A percentile compares a stretch with the other conserved stretches of the same genome.
These are phyloP conservation scores for Peniophora sp. DNA, from an alignment of 1,284 basidiomycete species.

Conservation along the genomic window DNA sequence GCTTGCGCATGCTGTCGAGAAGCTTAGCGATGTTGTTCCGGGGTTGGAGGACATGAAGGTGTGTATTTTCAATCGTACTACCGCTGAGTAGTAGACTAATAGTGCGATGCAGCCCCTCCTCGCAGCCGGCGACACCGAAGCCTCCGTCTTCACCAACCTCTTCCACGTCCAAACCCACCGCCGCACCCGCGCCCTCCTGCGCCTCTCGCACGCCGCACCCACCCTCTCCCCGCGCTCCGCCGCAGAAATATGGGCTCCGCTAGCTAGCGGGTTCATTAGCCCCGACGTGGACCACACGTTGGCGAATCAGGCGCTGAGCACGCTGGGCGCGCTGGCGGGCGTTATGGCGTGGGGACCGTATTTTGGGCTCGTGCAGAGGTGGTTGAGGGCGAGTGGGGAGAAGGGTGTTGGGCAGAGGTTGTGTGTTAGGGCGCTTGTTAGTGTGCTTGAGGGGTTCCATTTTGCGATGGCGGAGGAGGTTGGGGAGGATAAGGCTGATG, in stretches of 20 bases:
- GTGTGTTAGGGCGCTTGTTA: slow-evolving; percentile 81
- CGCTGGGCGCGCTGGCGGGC: slow-evolving; percentile 70
- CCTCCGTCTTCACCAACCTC: slow-evolving; percentile 96
- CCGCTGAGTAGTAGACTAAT: too few relatives aligned
- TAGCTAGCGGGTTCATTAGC: slow-evolving; percentile 78
- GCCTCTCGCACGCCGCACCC: slow-evolving; percentile 79
- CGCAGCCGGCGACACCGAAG: slow-evolving; percentile 90
- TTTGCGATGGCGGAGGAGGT: slow-evolving; percentile 67
- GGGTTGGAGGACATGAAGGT: slow-evolving; percentile 73
- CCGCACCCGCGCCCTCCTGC: slow-evolving; percentile 79
- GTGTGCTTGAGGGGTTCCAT: slow-evolving; percentile 88
- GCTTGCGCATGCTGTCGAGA: slow-evolving; percentile 63
- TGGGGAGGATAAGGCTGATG: slow-evolving; percentile 17
- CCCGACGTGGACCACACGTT: slow-evolving; percentile 82
- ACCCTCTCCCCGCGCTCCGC: slow-evolving; percentile 66
- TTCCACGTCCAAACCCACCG: slow-evolving; percentile 93
- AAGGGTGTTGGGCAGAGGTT: slow-evolving; percentile 76
- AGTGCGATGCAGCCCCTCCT: slow-evolving; percentile 36
- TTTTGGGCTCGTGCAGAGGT: slow-evolving; percentile 75
- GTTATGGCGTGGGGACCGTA: slow-evolving; percentile 84
- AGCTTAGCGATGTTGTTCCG: slow-evolving; percentile 53
- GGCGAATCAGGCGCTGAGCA: slow-evolving; percentile 82
- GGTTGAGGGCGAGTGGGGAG: slow-evolving; percentile 66
- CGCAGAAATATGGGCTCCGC: slow-evolving; percentile 80
- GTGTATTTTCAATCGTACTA: too few relatives aligned